Base-by-base conservation (phyloP, 257 asterid genomes). In the Rubia yunnanensis region DNA sequence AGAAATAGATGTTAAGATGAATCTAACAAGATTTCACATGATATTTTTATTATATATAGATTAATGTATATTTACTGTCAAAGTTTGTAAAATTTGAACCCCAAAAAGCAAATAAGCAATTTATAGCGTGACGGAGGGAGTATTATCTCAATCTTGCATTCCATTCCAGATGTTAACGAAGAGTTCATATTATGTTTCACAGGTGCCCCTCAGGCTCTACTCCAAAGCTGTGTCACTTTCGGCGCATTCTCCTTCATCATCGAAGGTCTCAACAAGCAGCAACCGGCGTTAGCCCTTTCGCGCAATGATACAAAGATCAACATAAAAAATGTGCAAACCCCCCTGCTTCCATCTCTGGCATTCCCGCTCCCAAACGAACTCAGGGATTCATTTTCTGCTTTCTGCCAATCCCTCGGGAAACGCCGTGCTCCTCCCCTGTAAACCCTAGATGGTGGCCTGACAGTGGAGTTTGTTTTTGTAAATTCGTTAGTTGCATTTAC, bases 201-300 rank as follows among this genome's bases (percentile, higher is more conserved):
- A 92, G 99, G 99, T 70, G 92, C 96, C 50, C 99, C 99, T 0
- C 95, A 94, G 76, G 96, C 95, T 71, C 87, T 94, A 39, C 83
- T 94, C 44, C 97, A 94, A 70, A 88, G 88, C 78, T 94, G 99
- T 71, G 75, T 90, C 65, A 94, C 96, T 9, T 86, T 89, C 63
- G 99, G 97, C 56, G 97, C 97, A 17, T 88, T 94, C 86, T 94
- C 96, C 2, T 94, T 90, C 67, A 76, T 90, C 74, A 81, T 94
- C 1, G 99, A 90, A 76, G 94, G 94, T 52, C 83, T 89, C 44
- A 87, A 92, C 95, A 87, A 87, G 75, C 95, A 77, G 76, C 96
- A 86, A 63, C 85, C 95, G 1, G 99, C 97, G 11, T 85, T 90
- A 73, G 99, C 99, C 27, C 76, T 69, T 63, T 69, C 91, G 32